phyloP scores from a whole-genome alignment of 1,284 basidiomycete species.

The Earliella scabrosa region DNA sequence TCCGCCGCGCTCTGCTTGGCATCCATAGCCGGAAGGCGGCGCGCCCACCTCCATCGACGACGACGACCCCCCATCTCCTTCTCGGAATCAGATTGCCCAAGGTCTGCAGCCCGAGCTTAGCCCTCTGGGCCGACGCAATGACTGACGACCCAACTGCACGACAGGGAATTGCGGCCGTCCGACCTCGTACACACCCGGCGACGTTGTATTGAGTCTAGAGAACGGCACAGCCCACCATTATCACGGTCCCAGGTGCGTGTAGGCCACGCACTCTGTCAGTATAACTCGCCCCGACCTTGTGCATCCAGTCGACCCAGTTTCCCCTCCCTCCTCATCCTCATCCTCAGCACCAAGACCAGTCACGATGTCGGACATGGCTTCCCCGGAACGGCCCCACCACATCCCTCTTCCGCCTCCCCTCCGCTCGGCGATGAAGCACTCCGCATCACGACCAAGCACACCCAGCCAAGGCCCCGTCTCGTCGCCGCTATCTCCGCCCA shows the following conservation, averaged over 20 bases:
- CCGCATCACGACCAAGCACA: slow-evolving; percentile 34
- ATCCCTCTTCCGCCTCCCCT: slow-evolving; percentile 37
- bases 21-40: slow-evolving; percentile 5
- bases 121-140: not conserved
- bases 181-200: not conserved
- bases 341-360: not conserved
- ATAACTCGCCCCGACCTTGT: not conserved
- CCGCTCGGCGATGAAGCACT: slow-evolving; percentile 57
- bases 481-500: slow-evolving; percentile 17
- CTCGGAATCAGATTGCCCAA: not conserved
- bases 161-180: not conserved
- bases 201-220: too few relatives aligned
- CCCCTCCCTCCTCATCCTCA: not conserved
- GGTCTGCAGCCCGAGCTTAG: not conserved
- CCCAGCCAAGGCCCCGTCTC: slow-evolving; percentile 24
- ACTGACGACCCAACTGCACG: not conserved
- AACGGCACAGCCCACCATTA: too few relatives aligned
- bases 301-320: not conserved
- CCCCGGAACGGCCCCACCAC: slow-evolving; percentile 31
- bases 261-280: too few relatives aligned
- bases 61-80: slow-evolving; percentile 1
- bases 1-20: slow-evolving; percentile 12
- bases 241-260: not conserved
- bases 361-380: slow-evolving; percentile 19
- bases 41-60: not conserved